Evolutionary conservation across 495 filamentous ascomycete genomes (phyloP).

Genomic region (Mycothermus thermophilus): DNA sequence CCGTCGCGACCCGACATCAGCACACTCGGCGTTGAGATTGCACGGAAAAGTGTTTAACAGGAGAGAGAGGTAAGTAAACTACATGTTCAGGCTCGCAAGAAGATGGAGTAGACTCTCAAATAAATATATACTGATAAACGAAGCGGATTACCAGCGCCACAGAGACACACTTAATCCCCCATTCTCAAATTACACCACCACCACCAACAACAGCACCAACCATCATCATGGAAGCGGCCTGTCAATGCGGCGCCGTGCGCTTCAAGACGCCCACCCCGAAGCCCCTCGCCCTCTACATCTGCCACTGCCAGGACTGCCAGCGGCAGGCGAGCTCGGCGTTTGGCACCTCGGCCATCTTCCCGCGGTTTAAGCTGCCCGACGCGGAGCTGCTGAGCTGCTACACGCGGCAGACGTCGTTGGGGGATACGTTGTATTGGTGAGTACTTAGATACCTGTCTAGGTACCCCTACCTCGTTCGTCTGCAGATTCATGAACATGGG

Average conservation of each 20-base stretch:
- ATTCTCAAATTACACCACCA: no score
- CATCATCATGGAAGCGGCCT: slow-evolving; percentile 38
- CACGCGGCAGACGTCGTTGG: slow-evolving; percentile 31
- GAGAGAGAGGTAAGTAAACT: no score
- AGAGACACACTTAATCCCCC: no score
- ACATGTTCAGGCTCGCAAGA: no score
- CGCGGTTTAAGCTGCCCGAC: slow-evolving; percentile 38
- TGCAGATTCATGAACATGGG: no score
- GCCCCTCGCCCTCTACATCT: slow-evolving; percentile 49
- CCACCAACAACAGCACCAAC: background rate
- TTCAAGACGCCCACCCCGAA: slow-evolving; percentile 46
- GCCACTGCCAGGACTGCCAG: slow-evolving; percentile 54
- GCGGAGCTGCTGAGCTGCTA: slow-evolving; percentile 32
- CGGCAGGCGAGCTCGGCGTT: slow-evolving; percentile 55
- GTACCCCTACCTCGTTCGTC: no score
- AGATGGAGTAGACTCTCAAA: no score
- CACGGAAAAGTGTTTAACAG: no score
- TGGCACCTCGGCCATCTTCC: slow-evolving; percentile 54
- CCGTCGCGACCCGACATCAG: slow-evolving; percentile 2
- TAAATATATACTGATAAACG: no score
- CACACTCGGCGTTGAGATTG: background rate
- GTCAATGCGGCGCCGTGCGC: slow-evolving; percentile 47
- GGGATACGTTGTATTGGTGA: slow-evolving; percentile 37
- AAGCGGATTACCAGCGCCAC: no score
- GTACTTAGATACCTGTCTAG: no score